Evolutionary conservation across 768 basidiomycete genomes (phyloP).

Genomic region (Tulasnella sp.): DNA sequence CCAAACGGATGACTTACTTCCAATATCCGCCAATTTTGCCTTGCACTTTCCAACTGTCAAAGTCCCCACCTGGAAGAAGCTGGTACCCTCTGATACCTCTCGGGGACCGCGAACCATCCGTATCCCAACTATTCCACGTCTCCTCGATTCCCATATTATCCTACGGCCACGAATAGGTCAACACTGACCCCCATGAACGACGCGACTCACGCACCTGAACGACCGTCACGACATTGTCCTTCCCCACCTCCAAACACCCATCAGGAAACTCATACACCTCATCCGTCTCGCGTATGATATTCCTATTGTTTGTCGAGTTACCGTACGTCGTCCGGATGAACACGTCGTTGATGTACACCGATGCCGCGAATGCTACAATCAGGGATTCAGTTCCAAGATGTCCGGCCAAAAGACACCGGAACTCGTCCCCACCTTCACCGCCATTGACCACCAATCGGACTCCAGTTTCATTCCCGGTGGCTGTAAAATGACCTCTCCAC

Average conservation of each 20-base stretch:
- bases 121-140: slow-evolving; percentile 36
- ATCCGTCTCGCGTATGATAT: slow-evolving; percentile 54
- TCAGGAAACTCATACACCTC: slow-evolving; percentile 50
- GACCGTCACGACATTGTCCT: slow-evolving; percentile 66
- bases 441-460: slow-evolving; percentile 70
- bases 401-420: no score
- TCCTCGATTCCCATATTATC: slow-evolving; percentile 75
- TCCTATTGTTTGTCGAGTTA: slow-evolving; percentile 56
- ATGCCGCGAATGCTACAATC: slow-evolving; percentile 61
- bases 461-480: slow-evolving; percentile 45
- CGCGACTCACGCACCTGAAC: slow-evolving; percentile 39
- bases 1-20: slow-evolving; percentile 31
- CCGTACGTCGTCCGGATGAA: slow-evolving; percentile 64
- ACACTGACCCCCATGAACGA: background rate
- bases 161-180: slow-evolving; percentile 25
- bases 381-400: background rate
- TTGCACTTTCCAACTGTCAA: slow-evolving; percentile 57
- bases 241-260: slow-evolving; percentile 37
- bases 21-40: slow-evolving; percentile 64
- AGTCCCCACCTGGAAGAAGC: slow-evolving; percentile 45
- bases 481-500: slow-evolving; percentile 70
- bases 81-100: slow-evolving; percentile 68
- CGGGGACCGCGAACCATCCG: slow-evolving; percentile 54
- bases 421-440: slow-evolving; percentile 49
- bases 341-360: slow-evolving; percentile 63